These are phyloP conservation scores for Beauveria sp. DNA, from an alignment of 2,329 filamentous ascomycete species.

Conservation along the genomic window DNA sequence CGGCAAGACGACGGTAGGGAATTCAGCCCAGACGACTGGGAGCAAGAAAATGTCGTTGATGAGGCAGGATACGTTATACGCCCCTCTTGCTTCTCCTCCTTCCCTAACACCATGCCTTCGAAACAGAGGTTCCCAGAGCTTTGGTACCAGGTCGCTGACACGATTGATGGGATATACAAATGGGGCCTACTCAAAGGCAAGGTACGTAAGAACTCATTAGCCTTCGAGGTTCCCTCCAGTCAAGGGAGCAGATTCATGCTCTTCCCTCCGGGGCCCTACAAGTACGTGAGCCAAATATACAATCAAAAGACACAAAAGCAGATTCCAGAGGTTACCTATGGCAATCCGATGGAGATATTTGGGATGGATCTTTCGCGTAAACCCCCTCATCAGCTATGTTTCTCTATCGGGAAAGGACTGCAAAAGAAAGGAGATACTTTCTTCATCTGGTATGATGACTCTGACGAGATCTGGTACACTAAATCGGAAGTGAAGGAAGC, in stretches of 20 bases:
- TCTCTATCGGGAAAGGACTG: not conserved
- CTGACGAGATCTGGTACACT: not conserved
- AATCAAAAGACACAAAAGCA: not conserved
- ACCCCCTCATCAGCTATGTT: not conserved
- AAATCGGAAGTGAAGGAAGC: not conserved
- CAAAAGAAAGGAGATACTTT: not conserved
- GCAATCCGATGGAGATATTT: not conserved
- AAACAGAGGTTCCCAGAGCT: not conserved
- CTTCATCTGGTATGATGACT: not conserved
- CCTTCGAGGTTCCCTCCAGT: not conserved
- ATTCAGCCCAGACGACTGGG: not conserved
- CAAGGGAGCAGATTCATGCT: not conserved
- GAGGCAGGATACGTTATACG: not conserved
- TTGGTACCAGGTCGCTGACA: not conserved
- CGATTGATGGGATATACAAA: not conserved
- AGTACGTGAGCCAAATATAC: not conserved
- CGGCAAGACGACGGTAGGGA: not conserved
- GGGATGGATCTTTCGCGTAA: not conserved
- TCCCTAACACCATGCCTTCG: not conserved
- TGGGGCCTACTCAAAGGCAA: not conserved
- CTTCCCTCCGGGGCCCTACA: not conserved
- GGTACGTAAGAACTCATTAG: not conserved
- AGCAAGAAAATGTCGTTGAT: not conserved
- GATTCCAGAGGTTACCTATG: not conserved
- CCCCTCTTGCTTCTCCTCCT: not conserved